Base-by-base conservation (phyloP, 73 alveolate genomes). In the Paramecium pentaurelia region DNA sequence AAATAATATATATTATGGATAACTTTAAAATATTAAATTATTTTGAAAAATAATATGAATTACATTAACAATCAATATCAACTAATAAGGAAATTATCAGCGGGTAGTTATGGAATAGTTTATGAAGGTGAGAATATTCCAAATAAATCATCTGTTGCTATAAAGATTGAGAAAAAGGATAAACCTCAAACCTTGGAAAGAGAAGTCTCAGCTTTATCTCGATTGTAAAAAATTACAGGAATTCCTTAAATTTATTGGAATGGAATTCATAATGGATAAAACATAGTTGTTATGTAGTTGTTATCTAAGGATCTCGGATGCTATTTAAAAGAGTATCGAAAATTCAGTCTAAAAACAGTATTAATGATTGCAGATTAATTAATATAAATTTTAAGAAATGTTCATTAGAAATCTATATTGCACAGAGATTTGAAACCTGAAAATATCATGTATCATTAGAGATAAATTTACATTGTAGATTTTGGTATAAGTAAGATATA, bases 401-500 rank as follows among this genome's bases (percentile, higher is more conserved):
- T 87, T 58, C 93, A 87, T 44, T 11, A 7, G 40, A 75, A 42
- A 75, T 34, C 68, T 3, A 75, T 36, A 1, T 30, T 75, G 8
- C 64, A 75, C 25, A 75, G 68, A 75, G 68, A 75, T n/a, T 25
- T 75, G 12, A 75, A 75, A 14, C 88, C 68, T 16, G 88, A 75
- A 38, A 75, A 75, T 40, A 12, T 40, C 0, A 42, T 75, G 88
- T 38, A 36, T 75, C 68, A 42, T 32, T 38, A 42, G 34, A 42
- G 47, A 38, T 38, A 64, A 64, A 51, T 22, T 92, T 96, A 60
- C 95, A 93, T 95, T 77, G 95, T 98, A 60, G 99, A 98, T 93
- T 98, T 97, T 92, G 99, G 99, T 22, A 90, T 97, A 27, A 95
- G 99, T 25, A 98, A 97, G 93, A 88, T 97, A 14, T 98, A 92